Percentiles rank a stretch among this genome's conserved stretches.
Conservation (phyloP, 2,329 filamentous ascomycete species). For the Rachicladosporium sp. region DNA sequence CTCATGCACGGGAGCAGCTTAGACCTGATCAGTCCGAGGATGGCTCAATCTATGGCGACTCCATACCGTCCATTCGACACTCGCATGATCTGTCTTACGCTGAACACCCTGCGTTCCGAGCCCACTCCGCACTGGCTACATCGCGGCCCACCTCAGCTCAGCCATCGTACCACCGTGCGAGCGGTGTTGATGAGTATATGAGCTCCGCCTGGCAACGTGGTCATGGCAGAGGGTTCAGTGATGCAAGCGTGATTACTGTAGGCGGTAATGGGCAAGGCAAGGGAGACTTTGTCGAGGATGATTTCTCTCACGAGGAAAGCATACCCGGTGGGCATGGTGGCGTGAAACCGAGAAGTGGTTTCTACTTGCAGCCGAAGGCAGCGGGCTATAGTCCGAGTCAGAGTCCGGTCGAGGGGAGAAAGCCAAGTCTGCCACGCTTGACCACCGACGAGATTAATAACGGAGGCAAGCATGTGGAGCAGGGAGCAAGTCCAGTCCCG, state of each 20-base stretch:
- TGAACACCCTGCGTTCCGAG: slow-evolving; percentile 19
- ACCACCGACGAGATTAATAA: no score
- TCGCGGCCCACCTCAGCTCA: slow-evolving; percentile 3
- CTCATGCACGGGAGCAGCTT: no score
- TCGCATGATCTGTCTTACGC: slow-evolving; percentile 17
- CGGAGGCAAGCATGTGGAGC: no score
- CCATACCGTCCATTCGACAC: slow-evolving; percentile 20
- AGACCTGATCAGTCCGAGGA: slow-evolving; percentile 33
- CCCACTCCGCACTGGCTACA: slow-evolving; percentile 14
- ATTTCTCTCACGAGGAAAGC: slow-evolving; percentile 1
- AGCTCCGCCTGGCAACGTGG: slow-evolving; percentile 2
- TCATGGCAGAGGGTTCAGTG: slow-evolving; percentile 4
- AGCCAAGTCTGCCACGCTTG: slow-evolving; percentile 1
- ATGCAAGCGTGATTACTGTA: slow-evolving; percentile 5
- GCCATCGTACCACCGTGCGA: slow-evolving; percentile 3
- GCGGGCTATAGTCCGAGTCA: slow-evolving; percentile 7
- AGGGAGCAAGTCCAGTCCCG: no score
- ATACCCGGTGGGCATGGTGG: slow-evolving; percentile 4
- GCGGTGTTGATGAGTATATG: neutral
- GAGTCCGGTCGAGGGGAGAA: slow-evolving; percentile 5
- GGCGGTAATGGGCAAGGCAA: neutral
- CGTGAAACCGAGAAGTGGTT: slow-evolving; percentile 6
- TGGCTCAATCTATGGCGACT: slow-evolving; percentile 42
- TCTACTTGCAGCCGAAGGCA: slow-evolving; percentile 14
- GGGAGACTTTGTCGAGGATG: slow-evolving; percentile 3